Evolutionary conservation across 345 rosid genomes (phyloP), one percentile per base, ranked within the genome.

Genomic region (Eucalyptus regnans): DNA sequence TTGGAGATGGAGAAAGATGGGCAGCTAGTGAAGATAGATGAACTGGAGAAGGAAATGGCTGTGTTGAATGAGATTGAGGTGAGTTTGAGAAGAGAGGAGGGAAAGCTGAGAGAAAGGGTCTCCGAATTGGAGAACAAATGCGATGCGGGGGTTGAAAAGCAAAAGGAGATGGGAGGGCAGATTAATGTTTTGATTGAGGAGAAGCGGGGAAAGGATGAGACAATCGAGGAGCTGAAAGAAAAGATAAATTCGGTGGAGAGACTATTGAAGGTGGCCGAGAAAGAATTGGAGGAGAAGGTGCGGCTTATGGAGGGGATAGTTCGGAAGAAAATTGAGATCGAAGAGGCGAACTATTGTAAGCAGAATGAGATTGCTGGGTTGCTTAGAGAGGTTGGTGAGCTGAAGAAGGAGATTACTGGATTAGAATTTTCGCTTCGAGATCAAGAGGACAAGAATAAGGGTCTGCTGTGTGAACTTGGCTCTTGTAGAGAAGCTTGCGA

Each of bases 91-190:
- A 90, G 86, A 37, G 94, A 97, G 90, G 96, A 92, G 91, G 88
- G 56, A 50, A 60, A 81, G 51, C 88, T 95, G 94, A 83, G 58
- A 29, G 89, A 12, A 33, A 88, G 90, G 87, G 87, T 92, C 58
- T 27, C 87, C 8, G 91, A 91, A 89, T 86, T 96, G 94, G 96
- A 95, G 91, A 95, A 92, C 91, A 89, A 90, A 68, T 90, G 16
- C 52, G 90, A 62, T 56, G 92, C 91, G 83, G 93, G 92, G 16
- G 25, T 56, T 49, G 94, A 92, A 83, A 95, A 91, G 89, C 93
- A 80, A 86, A 90, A 79, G 86, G 91, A 86, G 56, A 89, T 92
- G 94, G 68, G 22, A 27, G 88, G 76, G 89, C 89, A 92, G 92
- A 92, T 95, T 54, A 90, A 85, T 91, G 92, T 80, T 6, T 88